Base-by-base conservation (phyloP, 1,284 basidiomycete genomes). In the Grifola frondosa region DNA sequence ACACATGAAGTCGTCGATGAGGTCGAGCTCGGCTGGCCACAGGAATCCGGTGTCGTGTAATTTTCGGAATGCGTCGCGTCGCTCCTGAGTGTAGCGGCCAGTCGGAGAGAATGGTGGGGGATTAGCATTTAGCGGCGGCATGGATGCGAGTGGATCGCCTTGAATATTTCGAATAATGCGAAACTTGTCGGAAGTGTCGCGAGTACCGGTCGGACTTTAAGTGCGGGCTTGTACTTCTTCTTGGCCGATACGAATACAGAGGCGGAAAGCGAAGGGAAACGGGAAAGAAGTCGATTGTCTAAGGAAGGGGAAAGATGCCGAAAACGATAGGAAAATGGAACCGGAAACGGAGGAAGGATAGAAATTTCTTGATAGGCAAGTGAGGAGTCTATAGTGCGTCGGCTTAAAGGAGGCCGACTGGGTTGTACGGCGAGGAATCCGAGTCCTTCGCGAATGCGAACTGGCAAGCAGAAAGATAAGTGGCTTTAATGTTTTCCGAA, bases 171-270 rank as follows among this genome's bases (percentile, higher is more conserved):
- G 48, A 3, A 52, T 42, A 11, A 68, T 63, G 13, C 62, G 41
- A 26, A 61, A 69, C 20, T 64, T 37, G 4, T 63, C 56, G 0
- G 63, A 8, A 62, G 30, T 2, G 44, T 41, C 1, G 48, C 46
- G 3, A 49, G 40, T 0, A 67, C 49, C 0, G 66, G 62, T 17
- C 48, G 30, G 7, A 61, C 49, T 40, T 63, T 63, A n/a, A 42
- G 32, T 0, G 58, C 60, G 3, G 62, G 65, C 42, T 69, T 69
- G 52, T 70, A 69, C 49, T 66, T 66, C 30, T 61, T 61, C 28
- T 47, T 48, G 2, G 23, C 22, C 22, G 40, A 17, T n/a, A 37
- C 11, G 26, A 31, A 38, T 6, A 20, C 23, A 30, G n/a, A 12
- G 6, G 33, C 19, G 33, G 23, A 17, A 17, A 13, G 34, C 12